A percentile compares a stretch with the other conserved stretches of the same genome.
Conservation (phyloP, 169 alveolate species). For the Babesia bovis region DNA sequence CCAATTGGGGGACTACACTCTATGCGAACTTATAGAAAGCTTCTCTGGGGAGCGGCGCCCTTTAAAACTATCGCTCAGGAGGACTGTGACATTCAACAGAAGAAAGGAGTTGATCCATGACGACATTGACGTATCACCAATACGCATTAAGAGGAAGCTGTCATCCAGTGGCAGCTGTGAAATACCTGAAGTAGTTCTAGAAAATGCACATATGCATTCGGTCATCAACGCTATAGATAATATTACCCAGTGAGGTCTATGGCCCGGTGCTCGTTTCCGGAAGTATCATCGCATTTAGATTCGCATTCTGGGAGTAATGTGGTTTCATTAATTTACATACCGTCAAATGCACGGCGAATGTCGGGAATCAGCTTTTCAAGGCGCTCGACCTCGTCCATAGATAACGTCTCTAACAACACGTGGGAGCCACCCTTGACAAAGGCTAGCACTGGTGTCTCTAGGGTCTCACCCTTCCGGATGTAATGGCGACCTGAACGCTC, state of each 20-base stretch:
- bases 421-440: constrained; percentile 66
- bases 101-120: neutral
- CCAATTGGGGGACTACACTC: constrained; percentile 3
- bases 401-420: constrained; percentile 55
- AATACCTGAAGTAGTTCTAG: neutral
- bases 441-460: constrained; percentile 61
- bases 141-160: neutral
- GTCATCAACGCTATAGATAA: neutral
- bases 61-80: constrained; percentile 10
- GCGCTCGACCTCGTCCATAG: constrained; percentile 65
- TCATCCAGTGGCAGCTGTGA: neutral
- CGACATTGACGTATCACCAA: neutral
- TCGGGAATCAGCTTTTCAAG: constrained; percentile 61
- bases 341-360: constrained; percentile 54
- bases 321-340: constrained; percentile 7
- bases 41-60: constrained; percentile 65
- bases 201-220: constrained; percentile 4
- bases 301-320: constrained; percentile 13
- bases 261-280: constrained; percentile 5
- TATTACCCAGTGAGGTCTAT: neutral
- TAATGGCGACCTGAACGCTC: constrained; percentile 30
- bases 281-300: constrained; percentile 1
- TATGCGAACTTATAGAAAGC: constrained; percentile 55
- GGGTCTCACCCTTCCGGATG: constrained; percentile 39
- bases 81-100: neutral